Percentiles rank a stretch among this genome's conserved stretches.
Evolutionary conservation across 2,329 filamentous ascomycete genomes (phyloP).

Genomic region (Pseudogymnoascus sp.): DNA sequence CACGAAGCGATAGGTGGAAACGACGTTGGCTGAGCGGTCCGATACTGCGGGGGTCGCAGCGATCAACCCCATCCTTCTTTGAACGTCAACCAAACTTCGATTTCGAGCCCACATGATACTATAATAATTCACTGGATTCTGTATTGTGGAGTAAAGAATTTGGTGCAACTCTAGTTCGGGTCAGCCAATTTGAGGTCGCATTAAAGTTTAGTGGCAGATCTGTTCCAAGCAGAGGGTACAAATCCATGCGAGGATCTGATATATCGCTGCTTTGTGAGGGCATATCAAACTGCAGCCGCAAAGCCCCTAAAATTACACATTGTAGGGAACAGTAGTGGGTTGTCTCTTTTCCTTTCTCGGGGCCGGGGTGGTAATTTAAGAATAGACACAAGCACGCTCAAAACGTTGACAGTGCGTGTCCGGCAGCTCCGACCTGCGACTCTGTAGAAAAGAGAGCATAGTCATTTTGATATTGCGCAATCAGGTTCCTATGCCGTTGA

Average conservation of each 20-base stretch:
- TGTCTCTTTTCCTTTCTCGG: neutral
- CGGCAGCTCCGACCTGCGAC: too few relatives aligned
- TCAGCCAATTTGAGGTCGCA: neutral
- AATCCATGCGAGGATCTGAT: neutral
- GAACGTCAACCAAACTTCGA: neutral
- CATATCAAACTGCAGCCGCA: neutral
- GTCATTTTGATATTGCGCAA: neutral
- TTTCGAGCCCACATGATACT: neutral
- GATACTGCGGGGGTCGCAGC: neutral
- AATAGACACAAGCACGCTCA: neutral
- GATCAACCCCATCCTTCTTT: neutral
- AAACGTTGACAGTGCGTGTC: too few relatives aligned
- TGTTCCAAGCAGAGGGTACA: neutral
- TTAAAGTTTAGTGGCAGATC: neutral
- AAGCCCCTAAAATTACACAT: neutral
- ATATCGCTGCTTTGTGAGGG: neutral
- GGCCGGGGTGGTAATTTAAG: neutral
- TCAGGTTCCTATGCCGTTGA: neutral
- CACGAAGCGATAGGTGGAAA: conserved; percentile 5
- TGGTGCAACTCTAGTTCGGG: neutral
- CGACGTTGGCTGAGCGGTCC: neutral
- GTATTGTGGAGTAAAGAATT: neutral
- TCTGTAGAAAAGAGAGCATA: too few relatives aligned
- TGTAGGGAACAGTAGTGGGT: neutral
- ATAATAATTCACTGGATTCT: neutral